Conservation (phyloP, 768 basidiomycete species). For the Lentinula lateritia region DNA sequence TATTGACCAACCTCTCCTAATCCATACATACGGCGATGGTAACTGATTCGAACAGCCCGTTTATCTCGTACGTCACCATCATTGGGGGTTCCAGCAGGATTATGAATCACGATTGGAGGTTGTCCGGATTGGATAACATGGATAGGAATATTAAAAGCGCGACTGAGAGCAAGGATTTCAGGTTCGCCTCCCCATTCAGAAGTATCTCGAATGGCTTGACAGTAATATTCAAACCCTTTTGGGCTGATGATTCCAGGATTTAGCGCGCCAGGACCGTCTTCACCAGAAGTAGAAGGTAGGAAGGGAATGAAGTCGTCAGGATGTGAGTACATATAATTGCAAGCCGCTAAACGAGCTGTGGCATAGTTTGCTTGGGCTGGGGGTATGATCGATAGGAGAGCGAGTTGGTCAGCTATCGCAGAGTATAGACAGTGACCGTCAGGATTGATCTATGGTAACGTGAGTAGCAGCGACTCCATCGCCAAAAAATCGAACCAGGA, state of each 20-base stretch:
- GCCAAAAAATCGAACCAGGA: neutral
- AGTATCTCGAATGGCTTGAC: slow-evolving; percentile 70
- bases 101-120: slow-evolving; percentile 81
- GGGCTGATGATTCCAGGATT: slow-evolving; percentile 69
- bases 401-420: slow-evolving; percentile 89
- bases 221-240: slow-evolving; percentile 67
- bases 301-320: slow-evolving; percentile 92
- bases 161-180: slow-evolving; percentile 86
- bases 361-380: slow-evolving; percentile 52
- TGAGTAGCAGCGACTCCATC: neutral
- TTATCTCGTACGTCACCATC: slow-evolving; percentile 22
- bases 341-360: slow-evolving; percentile 61
- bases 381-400: slow-evolving; percentile 62
- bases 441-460: slow-evolving; percentile 66
- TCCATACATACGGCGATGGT: slow-evolving; percentile 92
- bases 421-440: slow-evolving; percentile 97
- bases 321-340: slow-evolving; percentile 77
- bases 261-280: slow-evolving; percentile 59
- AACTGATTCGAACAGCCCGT: slow-evolving; percentile 70
- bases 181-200: slow-evolving; percentile 98
- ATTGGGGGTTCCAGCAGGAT: slow-evolving; percentile 38
- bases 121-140: slow-evolving; percentile 83
- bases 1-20: slow-evolving; percentile 77
- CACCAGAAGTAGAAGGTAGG: slow-evolving; percentile 67
- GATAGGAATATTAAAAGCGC: slow-evolving; percentile 78